Conservation (phyloP, 352 stramenopile species). For the Aphanomyces invadans region DNA sequence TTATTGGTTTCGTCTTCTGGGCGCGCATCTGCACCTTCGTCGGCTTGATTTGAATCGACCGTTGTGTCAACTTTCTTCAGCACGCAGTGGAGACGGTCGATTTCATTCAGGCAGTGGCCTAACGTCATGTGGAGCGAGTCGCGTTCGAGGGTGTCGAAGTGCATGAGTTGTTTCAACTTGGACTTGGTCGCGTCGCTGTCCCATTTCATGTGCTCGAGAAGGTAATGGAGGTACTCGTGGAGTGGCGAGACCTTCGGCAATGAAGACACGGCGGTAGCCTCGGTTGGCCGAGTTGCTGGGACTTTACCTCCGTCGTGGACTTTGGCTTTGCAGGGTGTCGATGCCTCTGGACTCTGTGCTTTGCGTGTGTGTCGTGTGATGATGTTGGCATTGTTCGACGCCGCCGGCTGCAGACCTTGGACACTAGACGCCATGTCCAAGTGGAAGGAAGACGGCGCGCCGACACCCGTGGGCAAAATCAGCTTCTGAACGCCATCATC, state of each 20-base stretch:
- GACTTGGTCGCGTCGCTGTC: background rate
- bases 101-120: background rate
- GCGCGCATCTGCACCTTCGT: background rate
- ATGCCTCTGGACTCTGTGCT: background rate
- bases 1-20: slow-evolving; percentile 11
- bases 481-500: slow-evolving; percentile 14
- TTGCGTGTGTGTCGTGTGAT: background rate
- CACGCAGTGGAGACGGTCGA: slow-evolving; percentile 1
- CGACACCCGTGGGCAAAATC: background rate
- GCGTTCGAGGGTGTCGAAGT: slow-evolving; percentile 3
- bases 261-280: background rate
- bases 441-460: background rate
- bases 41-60: slow-evolving; percentile 19
- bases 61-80: slow-evolving; percentile 1
- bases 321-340: background rate
- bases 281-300: background rate
- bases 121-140: slow-evolving; percentile 3
- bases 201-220: slow-evolving; percentile 14
- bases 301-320: background rate
- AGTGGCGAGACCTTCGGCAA: background rate
- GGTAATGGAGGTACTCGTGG: slow-evolving; percentile 11
- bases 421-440: background rate
- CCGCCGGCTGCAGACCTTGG: background rate
- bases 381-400: background rate
- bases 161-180: slow-evolving; percentile 11